Conservation (phyloP, 2,329 filamentous ascomycete genomes). For the Sporothrix phasma region DNA sequence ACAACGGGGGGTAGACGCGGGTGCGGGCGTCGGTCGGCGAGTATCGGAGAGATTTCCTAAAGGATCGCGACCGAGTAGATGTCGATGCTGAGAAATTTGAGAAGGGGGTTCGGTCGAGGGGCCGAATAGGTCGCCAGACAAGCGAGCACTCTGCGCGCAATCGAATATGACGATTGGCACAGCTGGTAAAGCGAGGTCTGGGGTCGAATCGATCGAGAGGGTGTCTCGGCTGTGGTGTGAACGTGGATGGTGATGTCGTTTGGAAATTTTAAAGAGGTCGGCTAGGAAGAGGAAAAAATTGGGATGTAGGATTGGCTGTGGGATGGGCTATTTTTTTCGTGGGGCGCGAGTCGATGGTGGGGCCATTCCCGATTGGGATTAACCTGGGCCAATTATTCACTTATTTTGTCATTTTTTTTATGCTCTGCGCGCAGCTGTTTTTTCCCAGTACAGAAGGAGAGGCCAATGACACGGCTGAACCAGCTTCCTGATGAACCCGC, state of each 20-base stretch:
- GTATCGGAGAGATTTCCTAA: background rate
- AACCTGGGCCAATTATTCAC: constrained; percentile 12
- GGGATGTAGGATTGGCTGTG: constrained; percentile 18
- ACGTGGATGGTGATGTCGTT: background rate
- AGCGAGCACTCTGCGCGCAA: constrained; percentile 7
- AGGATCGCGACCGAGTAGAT: background rate
- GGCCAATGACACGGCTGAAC: background rate
- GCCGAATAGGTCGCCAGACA: background rate
- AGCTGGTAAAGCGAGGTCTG: constrained; percentile 1
- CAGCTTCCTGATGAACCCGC: background rate
- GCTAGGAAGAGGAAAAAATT: constrained; percentile 15
- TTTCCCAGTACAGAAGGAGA: background rate
- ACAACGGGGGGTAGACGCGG: constrained; percentile 14
- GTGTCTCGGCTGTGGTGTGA: background rate
- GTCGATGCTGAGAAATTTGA: background rate
- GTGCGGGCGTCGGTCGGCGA: constrained; percentile 7
- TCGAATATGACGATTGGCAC: constrained; percentile 9
- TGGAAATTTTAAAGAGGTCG: background rate
- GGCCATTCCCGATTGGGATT: constrained; percentile 4
- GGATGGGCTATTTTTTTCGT: constrained; percentile 19
- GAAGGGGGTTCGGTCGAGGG: background rate
- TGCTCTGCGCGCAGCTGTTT: background rate
- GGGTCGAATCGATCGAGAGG: background rate
- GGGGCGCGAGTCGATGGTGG: background rate
- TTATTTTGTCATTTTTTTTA: constrained; percentile 9